Evolutionary conservation across 306 rosid species (phyloP).

Genomic region (Castanea mollissima): DNA sequence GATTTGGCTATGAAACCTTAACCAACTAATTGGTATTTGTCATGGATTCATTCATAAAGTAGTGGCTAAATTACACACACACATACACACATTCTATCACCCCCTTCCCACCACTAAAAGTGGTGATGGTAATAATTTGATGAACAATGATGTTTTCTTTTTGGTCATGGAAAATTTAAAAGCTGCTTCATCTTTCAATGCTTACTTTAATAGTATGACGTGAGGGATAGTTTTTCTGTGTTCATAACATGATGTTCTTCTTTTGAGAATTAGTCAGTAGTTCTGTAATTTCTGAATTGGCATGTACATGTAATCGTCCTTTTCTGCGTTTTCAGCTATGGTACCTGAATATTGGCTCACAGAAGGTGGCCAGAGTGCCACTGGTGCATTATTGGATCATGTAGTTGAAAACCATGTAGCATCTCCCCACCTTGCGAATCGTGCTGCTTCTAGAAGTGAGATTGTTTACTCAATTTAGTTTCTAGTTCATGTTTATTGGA

Average conservation of each 20-base stretch:
- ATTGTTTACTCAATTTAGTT: constrained; percentile 12
- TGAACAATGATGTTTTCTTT: not conserved
- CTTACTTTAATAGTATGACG: constrained; percentile 16
- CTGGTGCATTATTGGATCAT: constrained; percentile 95
- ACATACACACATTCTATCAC: too few relatives aligned
- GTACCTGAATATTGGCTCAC: constrained; percentile 95
- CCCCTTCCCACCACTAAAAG: not conserved
- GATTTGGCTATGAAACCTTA: too few relatives aligned
- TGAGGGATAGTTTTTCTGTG: not conserved
- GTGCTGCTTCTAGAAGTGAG: constrained; percentile 83
- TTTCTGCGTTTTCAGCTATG: constrained; percentile 65
- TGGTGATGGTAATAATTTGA: not conserved
- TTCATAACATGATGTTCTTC: not conserved
- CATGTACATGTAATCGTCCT: constrained; percentile 3
- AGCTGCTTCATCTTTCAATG: constrained; percentile 3
- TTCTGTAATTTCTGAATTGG: constrained; percentile 21
- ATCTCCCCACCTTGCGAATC: constrained; percentile 72
- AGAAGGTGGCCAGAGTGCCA: constrained; percentile 99
- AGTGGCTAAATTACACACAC: too few relatives aligned
- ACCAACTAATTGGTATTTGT: too few relatives aligned
- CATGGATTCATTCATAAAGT: too few relatives aligned
- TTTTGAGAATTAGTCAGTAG: not conserved
- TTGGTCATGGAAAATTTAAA: not conserved
- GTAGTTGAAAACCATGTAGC: constrained; percentile 78
- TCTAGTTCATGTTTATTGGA: constrained; percentile 1